Conservation (phyloP, 768 basidiomycete species). For the Lyophyllum decastes region DNA sequence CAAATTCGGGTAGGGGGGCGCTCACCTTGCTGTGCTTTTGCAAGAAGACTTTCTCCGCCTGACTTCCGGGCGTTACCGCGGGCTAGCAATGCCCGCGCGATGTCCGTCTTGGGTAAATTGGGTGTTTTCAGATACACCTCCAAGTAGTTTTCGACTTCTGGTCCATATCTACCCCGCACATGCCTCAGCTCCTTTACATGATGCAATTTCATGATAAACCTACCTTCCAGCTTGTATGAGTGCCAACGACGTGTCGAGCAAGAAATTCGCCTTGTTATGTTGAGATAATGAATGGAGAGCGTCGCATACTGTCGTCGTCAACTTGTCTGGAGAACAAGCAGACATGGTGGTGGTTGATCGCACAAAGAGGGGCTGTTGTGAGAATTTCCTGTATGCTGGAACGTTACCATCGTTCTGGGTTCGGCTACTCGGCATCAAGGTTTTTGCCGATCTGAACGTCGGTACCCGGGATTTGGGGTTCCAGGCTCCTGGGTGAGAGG, state of each 20-base stretch:
- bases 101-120: slow-evolving; percentile 49
- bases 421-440: neutral
- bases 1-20: too few relatives aligned
- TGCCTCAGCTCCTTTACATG: too few relatives aligned
- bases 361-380: neutral
- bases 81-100: slow-evolving; percentile 56
- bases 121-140: slow-evolving; percentile 69
- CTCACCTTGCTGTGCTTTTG: slow-evolving; percentile 61
- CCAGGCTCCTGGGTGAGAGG: too few relatives aligned
- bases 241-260: slow-evolving; percentile 49
- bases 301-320: slow-evolving; percentile 49
- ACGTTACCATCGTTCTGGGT: slow-evolving; percentile 10
- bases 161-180: slow-evolving; percentile 49
- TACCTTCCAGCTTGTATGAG: slow-evolving; percentile 53
- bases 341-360: slow-evolving; percentile 17
- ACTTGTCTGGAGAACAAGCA: slow-evolving; percentile 42
- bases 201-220: slow-evolving; percentile 19
- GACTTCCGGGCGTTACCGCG: slow-evolving; percentile 60
- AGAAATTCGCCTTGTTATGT: slow-evolving; percentile 47
- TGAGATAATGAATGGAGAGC: slow-evolving; percentile 48
- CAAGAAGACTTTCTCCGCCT: slow-evolving; percentile 54
- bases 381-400: neutral
- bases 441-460: neutral
- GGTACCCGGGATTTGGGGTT: too few relatives aligned
- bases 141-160: slow-evolving; percentile 63